Percentiles rank a stretch among this genome's conserved stretches.
Evolutionary conservation across 805 yeast species (phyloP).

Genomic region (Alloascoidea hylecoeti): DNA sequence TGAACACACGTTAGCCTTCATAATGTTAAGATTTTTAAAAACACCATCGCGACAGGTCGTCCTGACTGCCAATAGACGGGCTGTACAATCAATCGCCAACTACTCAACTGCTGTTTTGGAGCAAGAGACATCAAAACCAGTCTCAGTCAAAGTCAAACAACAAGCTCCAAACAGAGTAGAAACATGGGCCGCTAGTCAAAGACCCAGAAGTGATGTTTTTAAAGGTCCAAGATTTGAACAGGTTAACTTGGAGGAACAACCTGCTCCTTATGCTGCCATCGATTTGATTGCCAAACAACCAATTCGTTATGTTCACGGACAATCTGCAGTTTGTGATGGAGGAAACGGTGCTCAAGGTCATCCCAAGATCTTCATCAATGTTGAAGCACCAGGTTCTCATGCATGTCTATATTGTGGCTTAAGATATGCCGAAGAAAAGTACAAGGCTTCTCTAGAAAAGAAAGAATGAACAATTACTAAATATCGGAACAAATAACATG

Average conservation of each 20-base stretch:
- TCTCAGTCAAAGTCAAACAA: conserved; percentile 9
- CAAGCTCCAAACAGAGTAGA: conserved; percentile 69
- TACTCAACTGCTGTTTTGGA: background rate
- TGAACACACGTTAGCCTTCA: too few relatives aligned
- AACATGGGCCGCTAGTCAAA: conserved; percentile 65
- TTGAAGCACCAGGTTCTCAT: conserved; percentile 60
- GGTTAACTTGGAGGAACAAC: conserved; percentile 52
- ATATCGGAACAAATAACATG: too few relatives aligned
- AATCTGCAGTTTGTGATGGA: conserved; percentile 76
- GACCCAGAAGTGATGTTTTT: conserved; percentile 39
- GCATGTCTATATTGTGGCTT: conserved; percentile 77
- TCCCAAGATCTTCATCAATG: conserved; percentile 69
- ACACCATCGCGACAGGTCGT: background rate
- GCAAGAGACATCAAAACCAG: background rate
- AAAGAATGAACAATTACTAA: too few relatives aligned
- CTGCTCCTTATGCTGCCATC: conserved; percentile 73
- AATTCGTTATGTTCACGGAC: conserved; percentile 40
- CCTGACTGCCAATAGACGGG: background rate
- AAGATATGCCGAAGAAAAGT: conserved; percentile 22
- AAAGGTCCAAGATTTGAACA: conserved; percentile 59
- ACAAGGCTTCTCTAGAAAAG: conserved; percentile 4
- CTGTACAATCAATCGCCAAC: background rate
- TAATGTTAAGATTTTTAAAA: background rate
- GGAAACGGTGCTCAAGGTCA: conserved; percentile 57
- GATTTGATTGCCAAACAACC: conserved; percentile 71